These are phyloP conservation scores for Zygosaccharomyces pseudobailii DNA, from an alignment of 1,139 yeast species.

Conservation along the genomic window DNA sequence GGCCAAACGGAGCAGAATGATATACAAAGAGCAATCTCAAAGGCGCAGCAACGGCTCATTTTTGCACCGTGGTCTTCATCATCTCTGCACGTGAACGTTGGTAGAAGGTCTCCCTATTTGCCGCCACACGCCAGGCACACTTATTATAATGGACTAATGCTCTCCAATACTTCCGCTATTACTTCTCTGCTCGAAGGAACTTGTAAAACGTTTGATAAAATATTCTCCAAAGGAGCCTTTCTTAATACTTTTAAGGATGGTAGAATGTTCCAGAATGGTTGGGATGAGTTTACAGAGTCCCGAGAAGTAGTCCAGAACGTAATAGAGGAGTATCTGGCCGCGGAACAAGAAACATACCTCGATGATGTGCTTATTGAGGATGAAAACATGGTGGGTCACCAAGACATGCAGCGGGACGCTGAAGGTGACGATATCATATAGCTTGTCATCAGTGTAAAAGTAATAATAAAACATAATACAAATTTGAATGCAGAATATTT, in stretches of 20 bases:
- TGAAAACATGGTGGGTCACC: slow-evolving; percentile 30
- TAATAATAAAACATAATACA: background rate
- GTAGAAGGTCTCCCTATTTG: slow-evolving; percentile 63
- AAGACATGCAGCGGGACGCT: slow-evolving; percentile 27
- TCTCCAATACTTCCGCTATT: slow-evolving; percentile 74
- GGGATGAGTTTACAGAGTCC: slow-evolving; percentile 76
- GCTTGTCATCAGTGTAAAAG: background rate
- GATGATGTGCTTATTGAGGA: slow-evolving; percentile 38
- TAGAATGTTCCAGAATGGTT: slow-evolving; percentile 54
- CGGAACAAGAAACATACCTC: slow-evolving; percentile 51
- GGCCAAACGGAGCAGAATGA: slow-evolving; percentile 72
- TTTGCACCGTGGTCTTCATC: slow-evolving; percentile 90
- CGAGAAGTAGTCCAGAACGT: slow-evolving; percentile 65
- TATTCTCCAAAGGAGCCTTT: slow-evolving; percentile 80
- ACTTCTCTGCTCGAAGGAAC: slow-evolving; percentile 61
- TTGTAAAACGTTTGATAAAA: slow-evolving; percentile 70
- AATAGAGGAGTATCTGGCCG: slow-evolving; percentile 65
- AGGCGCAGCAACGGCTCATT: slow-evolving; percentile 70
- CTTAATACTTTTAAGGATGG: slow-evolving; percentile 66
- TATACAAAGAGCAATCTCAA: slow-evolving; percentile 70
- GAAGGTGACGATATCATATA: slow-evolving; percentile 30
- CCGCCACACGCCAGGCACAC: slow-evolving; percentile 31
- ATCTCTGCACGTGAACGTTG: slow-evolving; percentile 72
- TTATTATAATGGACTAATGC: slow-evolving; percentile 62
- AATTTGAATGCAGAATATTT: slow-evolving; percentile 1